These are phyloP conservation scores for Rhizodiscina lignyota DNA, from an alignment of 495 filamentous ascomycete species.

Conservation along the genomic window DNA sequence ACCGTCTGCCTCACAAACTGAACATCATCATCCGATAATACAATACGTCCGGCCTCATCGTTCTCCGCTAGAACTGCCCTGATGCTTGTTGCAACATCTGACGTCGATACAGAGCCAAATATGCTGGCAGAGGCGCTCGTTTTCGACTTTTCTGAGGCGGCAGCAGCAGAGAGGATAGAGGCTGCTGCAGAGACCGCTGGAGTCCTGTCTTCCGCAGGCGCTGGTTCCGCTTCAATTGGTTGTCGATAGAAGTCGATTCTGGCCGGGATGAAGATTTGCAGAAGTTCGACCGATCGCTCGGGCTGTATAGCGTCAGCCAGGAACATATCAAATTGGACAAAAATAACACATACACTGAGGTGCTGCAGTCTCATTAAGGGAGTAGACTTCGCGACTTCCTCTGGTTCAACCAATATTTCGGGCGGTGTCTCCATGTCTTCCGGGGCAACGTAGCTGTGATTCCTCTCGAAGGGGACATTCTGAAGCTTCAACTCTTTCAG, in stretches of 20 bases:
- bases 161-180: constrained; percentile 16
- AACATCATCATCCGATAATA: constrained; percentile 33
- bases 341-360: neutral
- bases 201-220: constrained; percentile 2
- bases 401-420: constrained; percentile 4
- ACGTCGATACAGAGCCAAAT: constrained; percentile 38
- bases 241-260: constrained; percentile 35
- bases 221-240: constrained; percentile 20
- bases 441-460: constrained; percentile 7
- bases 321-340: too few species aligned
- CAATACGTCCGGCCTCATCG: constrained; percentile 31
- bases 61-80: constrained; percentile 28
- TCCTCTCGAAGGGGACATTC: constrained; percentile 26
- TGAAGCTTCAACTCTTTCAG: constrained; percentile 25
- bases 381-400: neutral
- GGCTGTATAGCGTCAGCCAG: too few species aligned
- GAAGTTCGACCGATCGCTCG: constrained; percentile 27
- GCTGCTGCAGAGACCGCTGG: constrained; percentile 14
- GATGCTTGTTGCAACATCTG: constrained; percentile 33
- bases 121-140: constrained; percentile 21
- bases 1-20: constrained; percentile 24
- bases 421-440: constrained; percentile 6
- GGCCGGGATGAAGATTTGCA: constrained; percentile 29
- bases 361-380: neutral
- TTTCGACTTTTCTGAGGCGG: constrained; percentile 6